Conservation (phyloP, 2,329 filamentous ascomycete genomes). For the Diplodia scrobiculata region DNA sequence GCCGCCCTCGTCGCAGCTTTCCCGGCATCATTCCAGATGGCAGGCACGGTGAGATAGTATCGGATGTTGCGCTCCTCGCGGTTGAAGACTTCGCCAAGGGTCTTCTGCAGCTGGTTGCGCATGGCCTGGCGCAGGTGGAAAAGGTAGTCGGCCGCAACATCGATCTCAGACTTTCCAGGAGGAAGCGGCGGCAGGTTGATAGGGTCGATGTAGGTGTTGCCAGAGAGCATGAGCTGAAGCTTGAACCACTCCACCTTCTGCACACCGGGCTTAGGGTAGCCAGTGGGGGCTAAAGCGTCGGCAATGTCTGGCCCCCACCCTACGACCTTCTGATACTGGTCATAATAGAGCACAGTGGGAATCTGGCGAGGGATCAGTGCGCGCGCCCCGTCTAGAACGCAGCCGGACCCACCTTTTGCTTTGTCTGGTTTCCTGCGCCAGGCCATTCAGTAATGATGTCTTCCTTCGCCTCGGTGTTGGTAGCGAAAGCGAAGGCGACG, state of each 20-base stretch:
- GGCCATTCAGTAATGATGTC: constrained; percentile 99
- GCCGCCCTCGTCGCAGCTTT: constrained; percentile 95
- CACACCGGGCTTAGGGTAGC: constrained; percentile 95
- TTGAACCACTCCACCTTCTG: constrained; percentile 99
- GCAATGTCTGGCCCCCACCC: constrained; percentile 99
- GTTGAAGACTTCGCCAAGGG: constrained; percentile 94
- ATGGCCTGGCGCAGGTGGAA: constrained; percentile 98
- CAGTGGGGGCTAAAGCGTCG: constrained; percentile 91
- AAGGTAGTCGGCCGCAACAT: constrained; percentile 98
- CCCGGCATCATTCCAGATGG: constrained; percentile 98
- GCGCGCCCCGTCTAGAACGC: not conserved
- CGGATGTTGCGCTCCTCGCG: constrained; percentile 96
- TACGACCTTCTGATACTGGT: constrained; percentile 99
- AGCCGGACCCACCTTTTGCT: constrained; percentile 78
- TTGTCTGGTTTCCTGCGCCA: constrained; percentile 93
- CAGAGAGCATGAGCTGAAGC: constrained; percentile 96
- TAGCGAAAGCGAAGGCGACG: constrained; percentile 89
- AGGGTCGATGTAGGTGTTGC: constrained; percentile 98
- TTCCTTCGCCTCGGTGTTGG: constrained; percentile 95
- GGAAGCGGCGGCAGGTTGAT: constrained; percentile 98
- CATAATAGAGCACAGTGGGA: constrained; percentile 98
- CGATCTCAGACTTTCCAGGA: constrained; percentile 96
- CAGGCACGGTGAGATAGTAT: constrained; percentile 97
- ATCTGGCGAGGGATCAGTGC: constrained; percentile 62
- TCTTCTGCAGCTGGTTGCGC: constrained; percentile 93